Evolutionary conservation across 768 basidiomycete genomes (phyloP).

Genomic region (Lentinula edodes): DNA sequence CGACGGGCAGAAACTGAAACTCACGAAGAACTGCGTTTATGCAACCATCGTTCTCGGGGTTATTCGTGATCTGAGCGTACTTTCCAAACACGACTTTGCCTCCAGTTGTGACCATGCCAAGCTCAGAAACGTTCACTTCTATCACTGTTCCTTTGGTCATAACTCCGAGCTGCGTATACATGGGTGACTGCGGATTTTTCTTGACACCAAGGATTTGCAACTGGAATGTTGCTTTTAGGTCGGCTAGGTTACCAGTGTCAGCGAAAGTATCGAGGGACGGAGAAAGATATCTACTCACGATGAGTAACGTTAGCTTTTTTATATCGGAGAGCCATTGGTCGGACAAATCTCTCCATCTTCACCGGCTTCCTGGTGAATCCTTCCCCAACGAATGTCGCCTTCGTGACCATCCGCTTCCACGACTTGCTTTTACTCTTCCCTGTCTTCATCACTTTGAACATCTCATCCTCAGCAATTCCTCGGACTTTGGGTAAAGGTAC

Average conservation of each 20-base stretch:
- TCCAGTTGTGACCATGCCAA: slow-evolving; percentile 95
- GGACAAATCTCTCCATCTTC: slow-evolving; percentile 96
- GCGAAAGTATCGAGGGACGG: background rate
- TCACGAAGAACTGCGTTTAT: slow-evolving; percentile 89
- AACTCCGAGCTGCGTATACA: slow-evolving; percentile 95
- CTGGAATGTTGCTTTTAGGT: slow-evolving; percentile 98
- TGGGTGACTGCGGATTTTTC: slow-evolving; percentile 98
- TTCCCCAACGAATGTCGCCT: slow-evolving; percentile 98
- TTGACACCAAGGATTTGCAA: slow-evolving; percentile 96
- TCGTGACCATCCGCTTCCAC: slow-evolving; percentile 99
- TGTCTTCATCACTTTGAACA: slow-evolving; percentile 99
- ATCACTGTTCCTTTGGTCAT: slow-evolving; percentile 98
- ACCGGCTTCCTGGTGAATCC: slow-evolving; percentile 98
- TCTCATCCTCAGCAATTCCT: slow-evolving; percentile 98
- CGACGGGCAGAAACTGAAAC: slow-evolving; percentile 23
- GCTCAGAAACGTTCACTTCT: slow-evolving; percentile 97
- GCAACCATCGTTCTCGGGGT: slow-evolving; percentile 95
- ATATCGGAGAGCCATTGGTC: slow-evolving; percentile 96
- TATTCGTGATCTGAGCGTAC: slow-evolving; percentile 92
- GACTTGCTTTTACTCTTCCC: slow-evolving; percentile 94
- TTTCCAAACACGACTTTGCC: slow-evolving; percentile 94
- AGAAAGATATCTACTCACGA: slow-evolving; percentile 49
- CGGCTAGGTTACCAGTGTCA: slow-evolving; percentile 46
- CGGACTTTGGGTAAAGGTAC: slow-evolving; percentile 96
- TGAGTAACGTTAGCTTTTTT: slow-evolving; percentile 99